A percentile compares a stretch with the other conserved stretches of the same genome.
Conservation (phyloP, 441 rosid genomes). For the Theobroma grandiflorum region DNA sequence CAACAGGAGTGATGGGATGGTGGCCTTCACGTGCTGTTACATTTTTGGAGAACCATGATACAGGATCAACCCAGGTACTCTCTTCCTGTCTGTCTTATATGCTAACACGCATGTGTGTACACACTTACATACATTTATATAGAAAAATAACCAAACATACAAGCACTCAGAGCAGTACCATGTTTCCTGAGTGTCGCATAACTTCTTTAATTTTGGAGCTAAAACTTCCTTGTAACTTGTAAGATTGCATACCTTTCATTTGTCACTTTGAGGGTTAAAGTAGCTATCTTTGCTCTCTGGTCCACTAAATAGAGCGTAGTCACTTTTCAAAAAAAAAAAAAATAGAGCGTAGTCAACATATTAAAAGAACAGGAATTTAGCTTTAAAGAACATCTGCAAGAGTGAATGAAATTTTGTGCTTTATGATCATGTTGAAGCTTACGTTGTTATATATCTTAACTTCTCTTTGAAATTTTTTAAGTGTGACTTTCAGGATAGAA, state of each 20-base stretch:
- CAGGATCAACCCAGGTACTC: constrained; percentile 60
- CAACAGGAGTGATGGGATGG: constrained; percentile 68
- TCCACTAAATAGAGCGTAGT: background rate
- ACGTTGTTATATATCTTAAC: background rate
- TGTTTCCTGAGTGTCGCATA: background rate
- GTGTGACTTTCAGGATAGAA: background rate
- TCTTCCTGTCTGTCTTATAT: constrained; percentile 17
- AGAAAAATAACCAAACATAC: background rate
- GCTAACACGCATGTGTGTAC: background rate
- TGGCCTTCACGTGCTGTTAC: constrained; percentile 67
- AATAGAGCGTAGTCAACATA: too few relatives aligned
- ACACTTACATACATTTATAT: background rate
- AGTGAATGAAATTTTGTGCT: background rate
- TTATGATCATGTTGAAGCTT: background rate
- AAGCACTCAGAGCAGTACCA: background rate
- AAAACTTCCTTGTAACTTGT: background rate
- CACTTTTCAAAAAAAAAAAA: too few relatives aligned
- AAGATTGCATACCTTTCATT: background rate
- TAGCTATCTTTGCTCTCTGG: background rate
- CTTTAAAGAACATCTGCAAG: background rate
- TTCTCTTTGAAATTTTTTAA: background rate
- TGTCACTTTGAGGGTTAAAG: background rate
- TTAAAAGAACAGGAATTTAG: background rate
- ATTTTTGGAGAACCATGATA: constrained; percentile 62
- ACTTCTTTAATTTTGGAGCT: background rate